Conservation (phyloP, 179 eudicot species). For the Silene noctiflora region DNA sequence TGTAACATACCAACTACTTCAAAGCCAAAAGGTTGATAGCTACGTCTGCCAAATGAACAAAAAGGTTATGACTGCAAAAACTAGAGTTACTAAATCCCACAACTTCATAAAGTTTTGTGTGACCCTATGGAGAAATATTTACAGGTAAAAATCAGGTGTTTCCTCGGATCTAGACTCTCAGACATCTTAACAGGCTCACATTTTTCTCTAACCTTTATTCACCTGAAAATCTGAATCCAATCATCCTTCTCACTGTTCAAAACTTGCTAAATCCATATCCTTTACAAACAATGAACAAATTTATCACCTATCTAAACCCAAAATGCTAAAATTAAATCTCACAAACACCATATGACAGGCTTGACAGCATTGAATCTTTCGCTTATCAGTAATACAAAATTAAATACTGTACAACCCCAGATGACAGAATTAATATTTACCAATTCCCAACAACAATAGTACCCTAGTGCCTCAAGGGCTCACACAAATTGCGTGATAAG, state of each 20-base stretch:
- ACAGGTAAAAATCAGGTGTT: background rate
- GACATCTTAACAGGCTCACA: background rate
- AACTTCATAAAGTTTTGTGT: background rate
- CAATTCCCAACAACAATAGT: too few relatives aligned
- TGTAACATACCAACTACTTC: background rate
- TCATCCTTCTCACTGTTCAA: background rate
- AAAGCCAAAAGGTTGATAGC: too few relatives aligned
- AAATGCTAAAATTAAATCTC: too few relatives aligned
- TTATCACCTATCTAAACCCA: background rate
- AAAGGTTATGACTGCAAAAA: background rate
- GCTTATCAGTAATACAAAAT: background rate
- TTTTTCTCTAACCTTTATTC: background rate
- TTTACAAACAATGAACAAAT: background rate
- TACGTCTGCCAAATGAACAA: background rate
- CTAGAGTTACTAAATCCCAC: background rate
- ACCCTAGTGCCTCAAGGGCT: too few relatives aligned
- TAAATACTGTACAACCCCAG: background rate
- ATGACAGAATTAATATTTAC: background rate
- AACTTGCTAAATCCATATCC: background rate
- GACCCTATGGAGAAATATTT: background rate
- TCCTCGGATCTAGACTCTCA: conserved; percentile 2
- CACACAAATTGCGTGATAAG: too few relatives aligned
- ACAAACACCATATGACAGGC: too few relatives aligned
- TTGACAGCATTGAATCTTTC: too few relatives aligned
- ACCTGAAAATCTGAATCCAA: background rate